Base-by-base conservation (phyloP, 2,329 filamentous ascomycete species). In the Ceratocystis papillata region DNA sequence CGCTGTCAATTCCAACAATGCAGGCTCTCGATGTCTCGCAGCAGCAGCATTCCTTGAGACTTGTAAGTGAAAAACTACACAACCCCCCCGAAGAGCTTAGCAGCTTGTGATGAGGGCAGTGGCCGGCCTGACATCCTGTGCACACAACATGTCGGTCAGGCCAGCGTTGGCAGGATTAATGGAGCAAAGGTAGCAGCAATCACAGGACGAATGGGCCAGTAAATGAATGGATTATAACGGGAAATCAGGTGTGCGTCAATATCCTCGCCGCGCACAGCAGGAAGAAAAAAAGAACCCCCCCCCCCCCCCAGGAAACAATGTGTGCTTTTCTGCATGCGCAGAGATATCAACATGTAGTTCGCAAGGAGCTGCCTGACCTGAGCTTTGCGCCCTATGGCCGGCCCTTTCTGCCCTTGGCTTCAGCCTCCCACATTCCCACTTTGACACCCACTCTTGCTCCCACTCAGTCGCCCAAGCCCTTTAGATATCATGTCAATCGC, bases 401-500 rank as follows among this genome's bases (percentile, higher is more conserved):
- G 46, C 20, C 50, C 50, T 55, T 55, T 55, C 20, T 55, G 22
- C 50, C 50, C 50, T 48, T 10, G 46, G 46, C 17, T 20, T 22
- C 20, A n/a, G 17, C 46, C 25, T 17, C 53, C 53, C 22, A 17
- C 22, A 30, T 28, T 30, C 25, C 28, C 25, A 17, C 22, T 7
- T 17, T 4, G 10, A 17, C 22, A 8, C 53, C 17, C 25, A 57
- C 25, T 33, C 12, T 7, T 7, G 30, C n/a, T 25, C 17, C 48
- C 48, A 30, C 53, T 30, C 15, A 57, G 53, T 30, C 53, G 8
- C 10, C 37, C 10, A 41, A 41, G 37, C 37, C 37, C 28, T 10
- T 28, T 30, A 57, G 53, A 57, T 57, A 57, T 28, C 53, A 57
- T 57, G 53, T 57, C 53, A 57, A 57, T 28, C n/a, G 53, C 25